These are phyloP conservation scores for Arabidopsis thaliana DNA, from an alignment of 345 rosid genomes.

Conservation along the genomic window DNA sequence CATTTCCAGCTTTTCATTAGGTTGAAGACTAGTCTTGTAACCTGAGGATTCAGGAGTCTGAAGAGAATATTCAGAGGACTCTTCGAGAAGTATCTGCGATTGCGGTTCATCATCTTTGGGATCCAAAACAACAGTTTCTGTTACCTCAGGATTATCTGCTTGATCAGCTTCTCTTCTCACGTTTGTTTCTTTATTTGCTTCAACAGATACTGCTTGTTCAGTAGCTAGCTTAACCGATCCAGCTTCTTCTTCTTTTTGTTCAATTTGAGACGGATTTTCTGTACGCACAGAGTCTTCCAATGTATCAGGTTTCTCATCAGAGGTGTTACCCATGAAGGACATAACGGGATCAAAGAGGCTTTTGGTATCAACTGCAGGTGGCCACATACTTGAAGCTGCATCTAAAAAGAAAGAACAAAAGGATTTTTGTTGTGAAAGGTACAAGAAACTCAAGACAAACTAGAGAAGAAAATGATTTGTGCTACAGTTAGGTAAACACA, in stretches of 20 bases:
- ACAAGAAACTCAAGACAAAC: conserved; percentile 8
- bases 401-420: neutral
- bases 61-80: conserved; percentile 48
- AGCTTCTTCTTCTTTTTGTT: conserved; percentile 52
- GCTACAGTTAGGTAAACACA: neutral
- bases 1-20: conserved; percentile 47
- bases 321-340: conserved; percentile 76
- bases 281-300: conserved; percentile 51
- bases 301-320: conserved; percentile 55
- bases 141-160: conserved; percentile 44
- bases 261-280: conserved; percentile 42
- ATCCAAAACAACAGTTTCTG: conserved; percentile 48
- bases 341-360: conserved; percentile 66
- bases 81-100: conserved; percentile 43
- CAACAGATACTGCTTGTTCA: conserved; percentile 46
- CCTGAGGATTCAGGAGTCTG: conserved; percentile 47
- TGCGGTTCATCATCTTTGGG: conserved; percentile 53
- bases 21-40: conserved; percentile 46
- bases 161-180: conserved; percentile 44
- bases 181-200: conserved; percentile 47
- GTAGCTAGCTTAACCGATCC: conserved; percentile 22
- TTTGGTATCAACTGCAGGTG: conserved; percentile 55
- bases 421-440: neutral
- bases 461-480: neutral
- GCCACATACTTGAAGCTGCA: conserved; percentile 75